Conservation (phyloP, 352 stramenopile species). For the Globisporangium nagaii region DNA sequence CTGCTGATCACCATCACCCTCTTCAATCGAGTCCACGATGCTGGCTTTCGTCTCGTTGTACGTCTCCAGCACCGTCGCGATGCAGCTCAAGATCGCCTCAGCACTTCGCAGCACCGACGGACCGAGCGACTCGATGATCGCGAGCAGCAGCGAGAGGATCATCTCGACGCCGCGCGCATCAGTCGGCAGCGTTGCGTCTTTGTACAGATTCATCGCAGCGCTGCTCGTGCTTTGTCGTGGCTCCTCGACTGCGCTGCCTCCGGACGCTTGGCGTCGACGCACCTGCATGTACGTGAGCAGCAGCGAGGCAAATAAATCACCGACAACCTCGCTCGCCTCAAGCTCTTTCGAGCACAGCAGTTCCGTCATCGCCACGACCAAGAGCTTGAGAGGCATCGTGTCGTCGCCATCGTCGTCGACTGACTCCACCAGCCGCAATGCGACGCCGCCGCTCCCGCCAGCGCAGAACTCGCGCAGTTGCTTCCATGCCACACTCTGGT, state of each 20-base stretch:
- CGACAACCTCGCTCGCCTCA: conserved; percentile 56
- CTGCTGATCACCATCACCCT: too few species aligned
- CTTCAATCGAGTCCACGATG: not conserved
- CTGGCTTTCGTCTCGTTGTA: conserved; percentile 23
- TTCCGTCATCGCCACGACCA: conserved; percentile 45
- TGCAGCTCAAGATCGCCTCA: conserved; percentile 54
- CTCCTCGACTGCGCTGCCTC: too few species aligned
- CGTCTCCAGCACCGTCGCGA: conserved; percentile 63
- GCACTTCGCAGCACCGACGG: conserved; percentile 70
- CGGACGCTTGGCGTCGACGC: not conserved
- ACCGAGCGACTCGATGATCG: conserved; percentile 68
- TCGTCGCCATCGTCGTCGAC: conserved; percentile 4
- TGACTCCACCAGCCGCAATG: conserved; percentile 21
- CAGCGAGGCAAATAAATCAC: conserved; percentile 70
- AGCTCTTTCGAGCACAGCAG: conserved; percentile 59
- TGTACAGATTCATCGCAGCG: conserved; percentile 14
- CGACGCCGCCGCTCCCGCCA: conserved; percentile 55
- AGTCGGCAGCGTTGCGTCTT: conserved; percentile 25
- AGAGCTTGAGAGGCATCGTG: conserved; percentile 21
- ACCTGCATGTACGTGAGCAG: conserved; percentile 76
- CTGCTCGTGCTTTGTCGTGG: not conserved
- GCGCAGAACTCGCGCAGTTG: conserved; percentile 49
- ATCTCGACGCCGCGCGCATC: conserved; percentile 42
- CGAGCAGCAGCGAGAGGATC: conserved; percentile 54
- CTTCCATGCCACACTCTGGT: conserved; percentile 22